These are phyloP conservation scores for Colletotrichum melonis DNA, from an alignment of 2,329 filamentous ascomycete genomes.

Conservation along the genomic window DNA sequence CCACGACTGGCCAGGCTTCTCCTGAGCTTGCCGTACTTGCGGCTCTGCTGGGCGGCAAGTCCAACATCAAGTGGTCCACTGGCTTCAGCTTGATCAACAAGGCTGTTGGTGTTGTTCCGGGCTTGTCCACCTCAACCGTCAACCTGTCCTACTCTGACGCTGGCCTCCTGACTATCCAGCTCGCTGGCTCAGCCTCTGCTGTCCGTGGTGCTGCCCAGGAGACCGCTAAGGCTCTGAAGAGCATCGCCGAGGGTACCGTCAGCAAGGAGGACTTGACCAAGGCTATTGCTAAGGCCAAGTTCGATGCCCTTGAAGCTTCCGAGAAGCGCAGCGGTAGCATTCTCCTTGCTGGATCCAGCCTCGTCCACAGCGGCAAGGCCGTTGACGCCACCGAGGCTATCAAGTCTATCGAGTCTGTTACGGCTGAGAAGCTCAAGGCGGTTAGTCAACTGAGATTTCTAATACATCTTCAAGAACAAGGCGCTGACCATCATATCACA, in stretches of 20 bases:
- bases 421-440: conserved; percentile 84
- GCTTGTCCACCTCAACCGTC: conserved; percentile 76
- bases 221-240: conserved; percentile 85
- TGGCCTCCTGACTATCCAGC: conserved; percentile 86
- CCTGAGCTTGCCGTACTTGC: conserved; percentile 90
- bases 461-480: conserved; percentile 17
- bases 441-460: conserved; percentile 64
- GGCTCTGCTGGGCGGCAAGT: conserved; percentile 89
- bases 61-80: conserved; percentile 93
- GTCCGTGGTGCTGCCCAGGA: conserved; percentile 81
- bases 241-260: conserved; percentile 79
- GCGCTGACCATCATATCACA: conserved; percentile 54
- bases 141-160: conserved; percentile 94
- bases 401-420: conserved; percentile 83
- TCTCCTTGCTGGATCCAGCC: conserved; percentile 84
- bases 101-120: conserved; percentile 74
- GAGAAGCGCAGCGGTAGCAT: conserved; percentile 83
- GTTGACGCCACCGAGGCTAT: conserved; percentile 86
- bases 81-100: conserved; percentile 93
- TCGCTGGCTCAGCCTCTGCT: conserved; percentile 79
- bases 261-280: conserved; percentile 90
- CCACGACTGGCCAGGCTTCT: conserved; percentile 84
- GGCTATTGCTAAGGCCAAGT: conserved; percentile 93
- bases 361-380: conserved; percentile 83
- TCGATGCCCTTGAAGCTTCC: conserved; percentile 84